phyloP scores from a whole-genome alignment of 192 early-diverging fungal species.

The Coemansia sp. region DNA sequence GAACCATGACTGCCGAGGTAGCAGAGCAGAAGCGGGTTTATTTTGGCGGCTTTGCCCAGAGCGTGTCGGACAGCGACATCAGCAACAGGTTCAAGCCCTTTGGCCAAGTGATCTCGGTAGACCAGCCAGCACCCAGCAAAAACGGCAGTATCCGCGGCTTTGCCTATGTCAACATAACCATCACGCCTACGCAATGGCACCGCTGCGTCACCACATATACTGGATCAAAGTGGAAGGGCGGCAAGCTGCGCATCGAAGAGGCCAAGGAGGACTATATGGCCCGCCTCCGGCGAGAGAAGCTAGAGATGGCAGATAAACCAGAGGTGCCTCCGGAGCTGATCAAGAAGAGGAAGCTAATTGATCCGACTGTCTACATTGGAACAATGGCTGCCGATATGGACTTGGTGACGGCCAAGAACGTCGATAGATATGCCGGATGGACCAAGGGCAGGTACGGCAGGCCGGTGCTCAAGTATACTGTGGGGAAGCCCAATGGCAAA shows the following conservation, averaged over 20 bases:
- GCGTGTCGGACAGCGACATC: conserved; percentile 56
- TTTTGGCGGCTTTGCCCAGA: conserved; percentile 68
- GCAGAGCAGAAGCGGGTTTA: conserved; percentile 62
- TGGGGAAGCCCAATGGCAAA: conserved; percentile 55
- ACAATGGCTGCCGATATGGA: conserved; percentile 63
- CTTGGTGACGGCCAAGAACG: conserved; percentile 66
- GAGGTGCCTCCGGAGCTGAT: conserved; percentile 27
- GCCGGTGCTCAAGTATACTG: conserved; percentile 65
- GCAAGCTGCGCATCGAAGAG: conserved; percentile 71
- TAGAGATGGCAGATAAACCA: conserved; percentile 24
- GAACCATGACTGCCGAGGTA: conserved; percentile 24
- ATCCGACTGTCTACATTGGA: conserved; percentile 24
- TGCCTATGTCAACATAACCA: conserved; percentile 67
- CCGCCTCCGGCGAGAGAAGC: conserved; percentile 52
- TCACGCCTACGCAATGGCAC: conserved; percentile 60
- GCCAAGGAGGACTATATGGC: conserved; percentile 66
- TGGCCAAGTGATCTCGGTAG: conserved; percentile 53
- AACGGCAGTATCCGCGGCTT: conserved; percentile 60
- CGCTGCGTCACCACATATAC: conserved; percentile 70
- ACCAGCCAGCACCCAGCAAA: conserved; percentile 3
- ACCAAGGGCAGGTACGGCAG: conserved; percentile 65
- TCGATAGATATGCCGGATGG: conserved; percentile 64
- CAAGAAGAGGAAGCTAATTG: conserved; percentile 49
- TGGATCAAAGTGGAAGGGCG: conserved; percentile 83
- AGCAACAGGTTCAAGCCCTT: conserved; percentile 68